Evolutionary conservation across 2,329 filamentous ascomycete species (phyloP), one percentile per base, ranked within the genome.

Genomic region (Fusarium miscanthi): DNA sequence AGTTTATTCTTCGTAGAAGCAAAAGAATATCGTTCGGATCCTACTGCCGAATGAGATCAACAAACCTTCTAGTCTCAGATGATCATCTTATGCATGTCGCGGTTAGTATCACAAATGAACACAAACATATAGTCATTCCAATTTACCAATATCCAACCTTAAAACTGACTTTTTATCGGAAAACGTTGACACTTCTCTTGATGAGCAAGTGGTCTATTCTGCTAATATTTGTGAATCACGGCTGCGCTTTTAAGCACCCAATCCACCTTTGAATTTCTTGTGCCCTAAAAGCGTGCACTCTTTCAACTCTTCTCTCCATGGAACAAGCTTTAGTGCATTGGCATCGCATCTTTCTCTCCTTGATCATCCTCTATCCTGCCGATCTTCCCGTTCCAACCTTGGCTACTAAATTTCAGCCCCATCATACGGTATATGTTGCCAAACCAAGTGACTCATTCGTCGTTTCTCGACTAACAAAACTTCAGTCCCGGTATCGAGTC

Each of bases 61-160:
- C 2, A 6, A 23, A 4, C 8, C 2, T 19, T 5, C 1, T 2
- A 3, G 5, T 19, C 2, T 7, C 5, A 3, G 5, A 31, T 19
- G 6, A 7, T 14, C 16, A 51, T 19, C 6, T 3, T 10, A 17
- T 6, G 21, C 8, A 6, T 17, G 3, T 19, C 11, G 4, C 6
- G n/a, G 2, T 33, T 19, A 3, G 8, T 23, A 23, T 33, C 30
- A 14, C 16, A 13, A 33, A 19, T 4, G 7, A 31, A 14, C 14
- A 17, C 23, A 1, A 33, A 10, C 8, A 9, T 1, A 9, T 16
- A n/a, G n/a, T n/a, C n/a, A 35, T 14, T 7, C 33, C 11, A 27
- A 27, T 6, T 27, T 27, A 8, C 11, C 8, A 19, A 11, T 8
- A 11, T 14, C 48, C 3, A 16, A 0, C 7, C n/a, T 19, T 1